A percentile compares a stretch with the other conserved stretches of the same genome.
phyloP scores from a whole-genome alignment of 305 asterid genomes.

The Ruellia speciosa region DNA sequence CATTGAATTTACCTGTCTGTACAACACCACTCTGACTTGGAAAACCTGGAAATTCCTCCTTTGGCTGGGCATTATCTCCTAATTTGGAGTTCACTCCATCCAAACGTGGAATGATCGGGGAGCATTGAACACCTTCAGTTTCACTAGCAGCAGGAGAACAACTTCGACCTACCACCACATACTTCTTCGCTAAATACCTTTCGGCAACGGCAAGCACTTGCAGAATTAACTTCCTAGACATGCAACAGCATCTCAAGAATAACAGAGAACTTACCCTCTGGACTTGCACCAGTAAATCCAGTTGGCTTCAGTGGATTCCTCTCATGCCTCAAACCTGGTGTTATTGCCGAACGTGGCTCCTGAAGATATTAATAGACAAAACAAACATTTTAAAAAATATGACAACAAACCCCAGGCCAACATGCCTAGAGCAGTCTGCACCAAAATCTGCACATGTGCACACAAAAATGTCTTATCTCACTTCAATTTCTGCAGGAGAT shows the following conservation, averaged over 20 bases:
- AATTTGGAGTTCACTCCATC: slow-evolving; percentile 31
- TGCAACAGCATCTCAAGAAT: slow-evolving; percentile 23
- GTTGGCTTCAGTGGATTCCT: slow-evolving; percentile 40
- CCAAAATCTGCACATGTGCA: slow-evolving; percentile 17
- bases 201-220: slow-evolving; percentile 6
- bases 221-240: slow-evolving; percentile 32
- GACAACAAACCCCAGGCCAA: slow-evolving; percentile 1
- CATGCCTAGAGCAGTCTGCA: neutral
- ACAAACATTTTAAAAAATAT: slow-evolving; percentile 17
- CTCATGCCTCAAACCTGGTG: slow-evolving; percentile 41
- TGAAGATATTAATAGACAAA: slow-evolving; percentile 26
- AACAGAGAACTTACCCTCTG: slow-evolving; percentile 34
- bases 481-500: slow-evolving; percentile 39
- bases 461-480: slow-evolving; percentile 28
- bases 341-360: slow-evolving; percentile 35
- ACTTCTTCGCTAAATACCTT: slow-evolving; percentile 15
- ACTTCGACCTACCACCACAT: slow-evolving; percentile 35
- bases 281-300: slow-evolving; percentile 34
- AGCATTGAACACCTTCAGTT: slow-evolving; percentile 31
- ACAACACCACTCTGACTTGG: slow-evolving; percentile 51
- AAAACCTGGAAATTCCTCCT: slow-evolving; percentile 65
- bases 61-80: slow-evolving; percentile 34
- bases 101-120: slow-evolving; percentile 37
- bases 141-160: slow-evolving; percentile 38
- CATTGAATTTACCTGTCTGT: slow-evolving; percentile 52